Percentiles rank a stretch among this genome's conserved stretches.
Conservation (phyloP, 768 basidiomycete species). For the Lyophyllum atratum region DNA sequence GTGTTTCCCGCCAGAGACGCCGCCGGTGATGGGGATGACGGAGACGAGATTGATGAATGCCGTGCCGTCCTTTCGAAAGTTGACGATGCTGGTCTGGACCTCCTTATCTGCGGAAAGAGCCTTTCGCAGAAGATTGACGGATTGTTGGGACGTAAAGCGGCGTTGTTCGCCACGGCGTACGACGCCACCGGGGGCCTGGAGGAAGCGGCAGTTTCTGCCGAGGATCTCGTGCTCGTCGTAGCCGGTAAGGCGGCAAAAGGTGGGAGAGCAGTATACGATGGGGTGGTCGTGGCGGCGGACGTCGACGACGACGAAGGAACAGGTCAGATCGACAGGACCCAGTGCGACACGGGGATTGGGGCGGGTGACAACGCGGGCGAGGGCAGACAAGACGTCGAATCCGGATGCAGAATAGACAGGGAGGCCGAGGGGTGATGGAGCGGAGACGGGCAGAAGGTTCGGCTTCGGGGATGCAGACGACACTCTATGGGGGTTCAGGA, state of each 20-base stretch:
- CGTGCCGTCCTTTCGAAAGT: slow-evolving; percentile 82
- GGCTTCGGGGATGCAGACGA: background rate
- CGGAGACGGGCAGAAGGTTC: slow-evolving; percentile 8
- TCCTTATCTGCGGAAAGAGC: slow-evolving; percentile 76
- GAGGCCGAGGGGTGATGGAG: slow-evolving; percentile 36
- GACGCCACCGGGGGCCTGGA: slow-evolving; percentile 72
- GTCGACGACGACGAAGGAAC: slow-evolving; percentile 92
- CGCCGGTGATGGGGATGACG: slow-evolving; percentile 83
- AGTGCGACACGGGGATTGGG: slow-evolving; percentile 74
- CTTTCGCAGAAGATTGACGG: slow-evolving; percentile 64
- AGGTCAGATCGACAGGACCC: slow-evolving; percentile 91
- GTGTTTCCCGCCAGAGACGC: slow-evolving; percentile 43
- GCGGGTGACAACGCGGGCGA: slow-evolving; percentile 75
- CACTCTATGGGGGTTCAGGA: slow-evolving; percentile 2
- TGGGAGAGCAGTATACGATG: slow-evolving; percentile 88
- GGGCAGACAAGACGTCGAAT: slow-evolving; percentile 84
- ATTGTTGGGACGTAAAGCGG: slow-evolving; percentile 64
- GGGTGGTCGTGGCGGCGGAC: slow-evolving; percentile 78
- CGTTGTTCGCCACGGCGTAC: slow-evolving; percentile 40
- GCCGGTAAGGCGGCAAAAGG: slow-evolving; percentile 77
- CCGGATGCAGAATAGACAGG: slow-evolving; percentile 89
- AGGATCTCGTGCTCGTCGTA: slow-evolving; percentile 77
- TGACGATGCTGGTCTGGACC: slow-evolving; percentile 84
- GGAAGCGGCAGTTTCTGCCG: slow-evolving; percentile 89
- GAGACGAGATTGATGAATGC: slow-evolving; percentile 93